These are phyloP conservation scores for Zygosaccharomyces lentus DNA, from an alignment of 805 yeast species.

Conservation along the genomic window DNA sequence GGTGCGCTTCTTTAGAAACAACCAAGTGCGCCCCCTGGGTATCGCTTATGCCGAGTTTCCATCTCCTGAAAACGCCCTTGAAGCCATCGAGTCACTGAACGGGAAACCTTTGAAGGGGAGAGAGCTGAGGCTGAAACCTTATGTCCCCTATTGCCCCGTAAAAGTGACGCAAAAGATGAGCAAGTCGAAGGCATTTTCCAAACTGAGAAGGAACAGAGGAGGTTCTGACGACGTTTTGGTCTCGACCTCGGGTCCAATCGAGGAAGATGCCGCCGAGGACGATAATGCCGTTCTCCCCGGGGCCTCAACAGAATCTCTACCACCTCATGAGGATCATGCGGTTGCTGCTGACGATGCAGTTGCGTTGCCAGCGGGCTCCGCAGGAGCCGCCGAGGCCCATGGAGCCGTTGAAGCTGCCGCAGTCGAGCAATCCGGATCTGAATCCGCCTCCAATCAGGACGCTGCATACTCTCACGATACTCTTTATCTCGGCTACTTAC, in stretches of 20 bases:
- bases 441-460: conserved; percentile 1
- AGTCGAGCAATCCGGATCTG: background rate
- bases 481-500: conserved; percentile 42
- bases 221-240: background rate
- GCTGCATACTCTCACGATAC: conserved; percentile 40
- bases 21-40: conserved; percentile 49
- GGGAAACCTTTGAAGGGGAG: conserved; percentile 52
- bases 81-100: conserved; percentile 60
- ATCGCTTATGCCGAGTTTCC: conserved; percentile 81
- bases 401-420: background rate
- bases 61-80: conserved; percentile 54
- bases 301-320: conserved; percentile 3
- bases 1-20: conserved; percentile 41
- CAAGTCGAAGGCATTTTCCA: conserved; percentile 10
- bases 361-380: background rate
- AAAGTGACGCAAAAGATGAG: conserved; percentile 18
- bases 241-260: conserved; percentile 2
- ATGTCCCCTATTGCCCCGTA: conserved; percentile 40
- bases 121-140: conserved; percentile 38
- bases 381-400: background rate
- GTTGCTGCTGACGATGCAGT: background rate
- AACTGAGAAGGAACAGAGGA: conserved; percentile 11
- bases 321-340: background rate
- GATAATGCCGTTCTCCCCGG: background rate
- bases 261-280: background rate